A percentile compares a stretch with the other conserved stretches of the same genome.
These are phyloP conservation scores for Berkeleyomyces basicola DNA, from an alignment of 2,329 filamentous ascomycete species.

Conservation along the genomic window DNA sequence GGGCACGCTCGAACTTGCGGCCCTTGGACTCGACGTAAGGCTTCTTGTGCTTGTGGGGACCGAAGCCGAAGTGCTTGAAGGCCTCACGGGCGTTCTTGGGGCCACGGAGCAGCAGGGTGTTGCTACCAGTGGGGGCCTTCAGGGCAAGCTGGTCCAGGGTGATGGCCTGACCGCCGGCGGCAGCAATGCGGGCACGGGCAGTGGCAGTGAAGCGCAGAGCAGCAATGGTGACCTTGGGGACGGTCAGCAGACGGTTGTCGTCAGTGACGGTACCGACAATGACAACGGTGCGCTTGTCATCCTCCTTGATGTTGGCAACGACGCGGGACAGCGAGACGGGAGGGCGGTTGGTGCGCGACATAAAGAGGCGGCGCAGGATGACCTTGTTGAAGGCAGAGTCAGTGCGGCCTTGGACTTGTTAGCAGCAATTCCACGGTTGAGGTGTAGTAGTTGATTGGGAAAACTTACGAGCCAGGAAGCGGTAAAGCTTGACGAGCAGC, in stretches of 20 bases:
- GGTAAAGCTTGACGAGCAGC: constrained; percentile 95
- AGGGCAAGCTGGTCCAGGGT: constrained; percentile 96
- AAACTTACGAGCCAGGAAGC: constrained; percentile 81
- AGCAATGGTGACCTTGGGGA: constrained; percentile 86
- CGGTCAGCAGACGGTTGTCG: constrained; percentile 80
- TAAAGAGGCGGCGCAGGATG: constrained; percentile 90
- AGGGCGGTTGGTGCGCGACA: constrained; percentile 96
- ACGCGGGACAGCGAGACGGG: constrained; percentile 91
- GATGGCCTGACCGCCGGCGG: constrained; percentile 85
- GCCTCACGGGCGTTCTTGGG: constrained; percentile 98
- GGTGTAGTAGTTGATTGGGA: neutral
- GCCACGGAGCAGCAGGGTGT: constrained; percentile 92
- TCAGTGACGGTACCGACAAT: constrained; percentile 92
- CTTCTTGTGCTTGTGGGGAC: constrained; percentile 98
- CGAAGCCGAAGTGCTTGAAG: constrained; percentile 98
- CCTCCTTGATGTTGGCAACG: constrained; percentile 49
- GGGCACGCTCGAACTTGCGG: constrained; percentile 97
- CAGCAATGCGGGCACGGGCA: constrained; percentile 80
- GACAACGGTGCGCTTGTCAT: constrained; percentile 74
- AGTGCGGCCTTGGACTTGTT: constrained; percentile 55
- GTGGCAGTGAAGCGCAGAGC: constrained; percentile 95
- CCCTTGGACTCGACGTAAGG: constrained; percentile 96
- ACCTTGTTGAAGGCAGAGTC: constrained; percentile 98
- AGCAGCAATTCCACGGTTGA: neutral
- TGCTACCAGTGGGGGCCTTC: constrained; percentile 84